Percentiles rank a stretch among this genome's conserved stretches.
These are phyloP conservation scores for Talaromyces verruculosus DNA, from an alignment of 2,329 filamentous ascomycete genomes.

Conservation along the genomic window DNA sequence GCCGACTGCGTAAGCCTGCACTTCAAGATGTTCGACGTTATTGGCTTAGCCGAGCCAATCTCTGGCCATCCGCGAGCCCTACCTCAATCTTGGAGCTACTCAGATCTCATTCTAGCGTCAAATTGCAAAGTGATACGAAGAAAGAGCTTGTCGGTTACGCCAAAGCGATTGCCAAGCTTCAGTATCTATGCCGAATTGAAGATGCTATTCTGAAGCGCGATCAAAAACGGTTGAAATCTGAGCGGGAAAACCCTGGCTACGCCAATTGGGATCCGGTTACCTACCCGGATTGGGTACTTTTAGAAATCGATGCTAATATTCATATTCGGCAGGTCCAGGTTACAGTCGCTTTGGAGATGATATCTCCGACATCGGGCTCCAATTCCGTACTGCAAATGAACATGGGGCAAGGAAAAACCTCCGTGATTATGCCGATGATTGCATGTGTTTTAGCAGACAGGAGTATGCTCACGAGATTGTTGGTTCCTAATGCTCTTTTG, in stretches of 20 bases:
- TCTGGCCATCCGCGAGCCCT: slow-evolving; percentile 47
- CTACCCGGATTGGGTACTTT: slow-evolving; percentile 62
- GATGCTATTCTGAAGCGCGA: slow-evolving; percentile 36
- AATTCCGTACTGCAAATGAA: slow-evolving; percentile 67
- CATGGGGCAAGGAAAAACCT: slow-evolving; percentile 69
- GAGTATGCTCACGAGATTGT: slow-evolving; percentile 52
- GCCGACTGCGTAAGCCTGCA: slow-evolving; percentile 22
- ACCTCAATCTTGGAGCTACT: slow-evolving; percentile 47
- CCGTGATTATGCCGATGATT: slow-evolving; percentile 68
- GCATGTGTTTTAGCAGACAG: slow-evolving; percentile 56
- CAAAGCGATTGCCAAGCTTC: slow-evolving; percentile 42
- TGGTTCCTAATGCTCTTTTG: slow-evolving; percentile 62
- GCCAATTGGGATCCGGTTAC: slow-evolving; percentile 57
- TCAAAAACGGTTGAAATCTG: slow-evolving; percentile 40
- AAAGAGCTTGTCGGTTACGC: slow-evolving; percentile 43
- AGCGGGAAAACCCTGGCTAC: slow-evolving; percentile 53
- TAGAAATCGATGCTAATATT: slow-evolving; percentile 66
- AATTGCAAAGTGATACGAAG: slow-evolving; percentile 39
- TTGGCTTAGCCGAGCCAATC: slow-evolving; percentile 43
- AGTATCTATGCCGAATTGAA: slow-evolving; percentile 47
- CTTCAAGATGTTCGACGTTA: slow-evolving; percentile 29
- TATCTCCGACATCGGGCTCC: slow-evolving; percentile 50
- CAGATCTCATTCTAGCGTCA: slow-evolving; percentile 31
- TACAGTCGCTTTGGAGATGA: slow-evolving; percentile 62
- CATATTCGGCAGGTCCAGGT: slow-evolving; percentile 63